Base-by-base conservation (phyloP, 176 grass and related monocot species). In the Pharus latifolius region DNA sequence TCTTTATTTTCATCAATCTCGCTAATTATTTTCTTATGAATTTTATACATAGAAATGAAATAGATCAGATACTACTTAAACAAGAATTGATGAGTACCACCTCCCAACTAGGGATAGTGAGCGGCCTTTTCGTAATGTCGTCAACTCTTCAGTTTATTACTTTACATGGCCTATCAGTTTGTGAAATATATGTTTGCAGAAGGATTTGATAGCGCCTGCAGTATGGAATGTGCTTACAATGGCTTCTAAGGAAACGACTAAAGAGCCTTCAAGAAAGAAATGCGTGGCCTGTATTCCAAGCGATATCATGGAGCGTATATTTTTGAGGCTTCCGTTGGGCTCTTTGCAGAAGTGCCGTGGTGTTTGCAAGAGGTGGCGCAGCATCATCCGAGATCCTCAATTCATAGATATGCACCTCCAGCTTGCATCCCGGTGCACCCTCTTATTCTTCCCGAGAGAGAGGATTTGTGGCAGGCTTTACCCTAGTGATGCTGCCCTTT, bases 301-400 rank as follows among this genome's bases (percentile, higher is more conserved):
- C 40, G 79, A 75, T 4, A 38, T 68, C 14, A 17, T 82, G 10
- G 62, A 68, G 38, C 32, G 19, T 23, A 68, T 82, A 75, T 48
- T 75, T 75, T 7, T 79, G 1, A 70, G 47, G 25, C 33, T 71
- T 43, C 66, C 66, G 11, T 31, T 29, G 9, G 62, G 57, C 56
- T 13, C 16, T 53, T 43, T 80, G 56, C 18, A 70, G 34, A 11
- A 13, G 25, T 80, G 56, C 35, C 3, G 25, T 25, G 16, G 56
- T 55, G 56, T 63, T n/a, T 80, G 77, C 25, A 80, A 71, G 25
- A 19, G 23, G 46, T 80, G 67, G 67, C 35, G 4, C 3, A 4
- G 0, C 25, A 44, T 63, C 46, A 80, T 71, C 26, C 7, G 56
- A 5, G 18, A 42, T 14, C 59, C 56, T 3, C 11, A 63, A 2